Evolutionary conservation across 164 flowering plant genomes (phyloP), one percentile per base, ranked within the genome.

Genomic region (Annona squamosa): DNA sequence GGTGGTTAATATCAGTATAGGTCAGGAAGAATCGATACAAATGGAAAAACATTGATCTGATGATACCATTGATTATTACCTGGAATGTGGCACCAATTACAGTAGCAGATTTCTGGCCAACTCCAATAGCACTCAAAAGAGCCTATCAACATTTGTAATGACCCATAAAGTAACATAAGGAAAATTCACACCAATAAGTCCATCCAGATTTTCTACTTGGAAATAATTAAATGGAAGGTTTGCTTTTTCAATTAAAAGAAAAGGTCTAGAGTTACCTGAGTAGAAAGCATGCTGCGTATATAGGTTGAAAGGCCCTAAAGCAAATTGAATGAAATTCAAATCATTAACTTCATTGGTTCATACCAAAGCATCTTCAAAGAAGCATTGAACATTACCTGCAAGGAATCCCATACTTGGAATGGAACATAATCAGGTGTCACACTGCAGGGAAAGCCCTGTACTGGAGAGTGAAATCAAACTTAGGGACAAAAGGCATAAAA

Each of bases 61-160:
- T 7, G 13, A 52, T 52, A 0, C 13, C 59, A 52, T 52, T 1
- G 26, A 67, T 70, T 62, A 67, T 68, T 68, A 91, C 99, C 97
- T 88, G 98, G 84, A 96, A 96, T 46, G 98, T 96, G 57, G 98
- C 99, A 75, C 99, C 98, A 64, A 93, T 83, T 5, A 93, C 97
- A 63, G 99, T 93, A 2, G 99, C 98, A 1, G 98, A 93, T 80
- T 91, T 88, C 85, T 91, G 97, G 69, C 99, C 99, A 68, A 96
- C 99, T 26, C 99, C 99, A 78, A 93, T 96, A 44, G 98, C 99
- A 82, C 97, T 88, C 74, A 96, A 73, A 66, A 96, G 92, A 81
- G 99, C 98, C 99, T 96, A 74, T 65, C 66, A 57, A 19, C 3
- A 76, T 61, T 26, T 43, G 64, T 52, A 6, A 26, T 26, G 37